phyloP scores from a whole-genome alignment of 768 basidiomycete species.

The Daedalea quercina region DNA sequence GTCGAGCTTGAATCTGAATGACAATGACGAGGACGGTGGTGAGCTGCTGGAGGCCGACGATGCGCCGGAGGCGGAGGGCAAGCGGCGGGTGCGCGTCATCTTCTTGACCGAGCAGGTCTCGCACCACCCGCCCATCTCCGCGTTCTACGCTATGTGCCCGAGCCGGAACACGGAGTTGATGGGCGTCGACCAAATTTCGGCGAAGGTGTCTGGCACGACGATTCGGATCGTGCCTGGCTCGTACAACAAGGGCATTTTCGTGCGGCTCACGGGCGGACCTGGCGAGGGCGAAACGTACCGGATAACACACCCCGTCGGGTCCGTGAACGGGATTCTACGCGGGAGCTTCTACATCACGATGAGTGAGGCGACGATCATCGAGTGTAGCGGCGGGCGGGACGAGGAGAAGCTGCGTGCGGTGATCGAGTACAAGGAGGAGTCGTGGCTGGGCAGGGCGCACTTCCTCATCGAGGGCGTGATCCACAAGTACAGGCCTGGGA shows the following conservation, averaged over 20 bases:
- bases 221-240: slow-evolving; percentile 78
- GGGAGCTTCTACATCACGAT: slow-evolving; percentile 92
- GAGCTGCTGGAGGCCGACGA: slow-evolving; percentile 29
- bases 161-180: slow-evolving; percentile 59
- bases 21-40: slow-evolving; percentile 25
- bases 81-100: slow-evolving; percentile 54
- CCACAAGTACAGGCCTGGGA: slow-evolving; percentile 67
- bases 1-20: slow-evolving; percentile 53
- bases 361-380: slow-evolving; percentile 71
- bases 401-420: slow-evolving; percentile 65
- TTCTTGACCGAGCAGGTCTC: slow-evolving; percentile 93
- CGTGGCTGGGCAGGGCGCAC: slow-evolving; percentile 86
- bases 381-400: slow-evolving; percentile 64
- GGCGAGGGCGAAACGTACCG: slow-evolving; percentile 80
- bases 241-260: slow-evolving; percentile 84
- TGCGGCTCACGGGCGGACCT: slow-evolving; percentile 65
- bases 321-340: slow-evolving; percentile 87
- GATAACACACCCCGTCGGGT: slow-evolving; percentile 84
- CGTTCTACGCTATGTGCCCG: slow-evolving; percentile 76
- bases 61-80: slow-evolving; percentile 18
- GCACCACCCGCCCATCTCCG: slow-evolving; percentile 94
- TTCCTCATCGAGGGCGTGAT: slow-evolving; percentile 87
- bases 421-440: slow-evolving; percentile 97
- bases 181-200: slow-evolving; percentile 91
- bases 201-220: slow-evolving; percentile 84